Base-by-base conservation (phyloP, 179 eudicot genomes). In the Vitellaria paradoxa region DNA sequence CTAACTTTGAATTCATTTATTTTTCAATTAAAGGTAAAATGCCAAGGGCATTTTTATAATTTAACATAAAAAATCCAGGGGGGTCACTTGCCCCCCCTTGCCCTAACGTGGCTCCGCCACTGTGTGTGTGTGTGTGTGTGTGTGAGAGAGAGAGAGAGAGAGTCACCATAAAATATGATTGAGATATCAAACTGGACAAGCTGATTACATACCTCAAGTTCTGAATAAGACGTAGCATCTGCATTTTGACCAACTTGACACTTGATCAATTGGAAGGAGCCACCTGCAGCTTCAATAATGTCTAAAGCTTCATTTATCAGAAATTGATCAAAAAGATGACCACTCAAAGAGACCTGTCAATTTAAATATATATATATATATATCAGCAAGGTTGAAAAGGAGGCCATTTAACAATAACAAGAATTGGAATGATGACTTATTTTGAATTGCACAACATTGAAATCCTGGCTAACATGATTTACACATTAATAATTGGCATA, bases 241-340 rank as follows among this genome's bases (percentile, higher is more conserved):
- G 93, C 77, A 76, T 85, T 93, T 91, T 96, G 97, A 79, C 99
- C 99, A 56, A 96, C 92, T 78, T 89, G 93, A 75, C 98, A 96
- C 81, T 92, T 96, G 46, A 86, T 93, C 80, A 92, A 84, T 73
- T 77, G 99, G 82, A 96, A 96, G 81, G 96, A 84, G 70, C 99
- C 99, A 57, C 97, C 98, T 18, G 93, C 96, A 72, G 97, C 96
- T 91, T 93, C 99, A 67, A 96, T 96, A 60, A 87, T 92, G 84
- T 96, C 98, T 87, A 96, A 82, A 42, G 99, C 99, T 83, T 92
- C 98, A 56, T 96, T 96, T 80, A 96, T 96, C 65, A 93, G 84
- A 81, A 93, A 93, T 74, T 91, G 89, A 78, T 96, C 98, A 79
- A 96, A 96, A 76, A 93, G 84, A 91, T 96, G 99, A 81, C 98